A percentile compares a stretch with the other conserved stretches of the same genome.
These are phyloP conservation scores for Coemansia erecta DNA, from an alignment of 192 early-diverging fungal genomes.

Conservation along the genomic window DNA sequence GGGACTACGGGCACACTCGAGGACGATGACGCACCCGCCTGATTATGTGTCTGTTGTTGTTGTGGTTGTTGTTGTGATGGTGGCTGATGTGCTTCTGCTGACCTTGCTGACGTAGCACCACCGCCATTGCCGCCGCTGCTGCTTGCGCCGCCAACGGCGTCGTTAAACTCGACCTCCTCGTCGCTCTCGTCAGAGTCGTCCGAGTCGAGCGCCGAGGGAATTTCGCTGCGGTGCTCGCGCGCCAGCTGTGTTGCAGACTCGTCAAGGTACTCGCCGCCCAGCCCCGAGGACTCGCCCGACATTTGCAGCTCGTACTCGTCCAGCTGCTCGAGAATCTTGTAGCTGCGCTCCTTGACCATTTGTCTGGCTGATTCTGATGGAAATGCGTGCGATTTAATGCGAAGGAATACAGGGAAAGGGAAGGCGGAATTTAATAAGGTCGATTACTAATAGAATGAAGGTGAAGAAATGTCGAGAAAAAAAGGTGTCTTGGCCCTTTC, in stretches of 20 bases:
- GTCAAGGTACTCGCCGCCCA: conserved; percentile 20
- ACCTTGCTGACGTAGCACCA: neutral
- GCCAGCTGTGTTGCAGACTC: conserved; percentile 26
- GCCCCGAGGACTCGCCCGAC: conserved; percentile 18
- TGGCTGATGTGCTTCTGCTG: neutral
- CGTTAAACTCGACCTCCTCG: conserved; percentile 4
- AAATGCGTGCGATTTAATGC: neutral
- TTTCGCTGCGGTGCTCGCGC: conserved; percentile 32
- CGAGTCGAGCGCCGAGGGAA: conserved; percentile 40
- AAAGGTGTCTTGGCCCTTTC: neutral
- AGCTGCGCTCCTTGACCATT: conserved; percentile 49
- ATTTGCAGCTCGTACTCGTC: conserved; percentile 51
- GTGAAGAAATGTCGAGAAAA: neutral
- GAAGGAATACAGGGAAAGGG: conserved; percentile 1
- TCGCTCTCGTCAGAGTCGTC: conserved; percentile 24
- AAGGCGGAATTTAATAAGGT: neutral
- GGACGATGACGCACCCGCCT: conserved; percentile 2
- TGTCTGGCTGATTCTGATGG: neutral
- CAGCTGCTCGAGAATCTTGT: conserved; percentile 53
- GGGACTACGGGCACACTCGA: conserved; percentile 9
- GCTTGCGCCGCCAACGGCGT: conserved; percentile 1
- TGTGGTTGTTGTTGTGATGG: neutral
- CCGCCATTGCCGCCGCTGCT: too few relatives aligned
- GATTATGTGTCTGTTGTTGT: neutral
- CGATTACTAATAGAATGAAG: neutral